Evolutionary conservation across 2,329 filamentous ascomycete species (phyloP).

Genomic region (Exophiala lecanii-corni): DNA sequence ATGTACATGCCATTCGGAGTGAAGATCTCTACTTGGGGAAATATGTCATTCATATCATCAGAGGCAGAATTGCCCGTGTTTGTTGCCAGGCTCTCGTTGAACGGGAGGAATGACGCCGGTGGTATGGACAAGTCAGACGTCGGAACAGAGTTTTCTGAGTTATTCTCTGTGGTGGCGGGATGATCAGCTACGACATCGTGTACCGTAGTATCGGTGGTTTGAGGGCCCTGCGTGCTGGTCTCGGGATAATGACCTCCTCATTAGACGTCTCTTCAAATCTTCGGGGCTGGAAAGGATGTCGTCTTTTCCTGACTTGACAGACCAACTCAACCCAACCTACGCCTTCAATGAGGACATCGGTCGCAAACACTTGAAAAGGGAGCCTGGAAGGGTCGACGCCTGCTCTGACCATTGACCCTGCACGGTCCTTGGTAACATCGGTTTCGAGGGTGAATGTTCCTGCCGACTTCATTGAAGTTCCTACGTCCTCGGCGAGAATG

Average conservation of each 20-base stretch:
- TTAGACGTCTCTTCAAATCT: too few species aligned
- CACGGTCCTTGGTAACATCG: slow-evolving; percentile 76
- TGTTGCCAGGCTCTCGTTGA: background rate
- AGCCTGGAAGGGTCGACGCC: slow-evolving; percentile 50
- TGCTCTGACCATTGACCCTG: slow-evolving; percentile 68
- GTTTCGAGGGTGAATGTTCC: slow-evolving; percentile 70
- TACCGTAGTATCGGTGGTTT: too few species aligned
- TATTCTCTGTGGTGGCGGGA: background rate
- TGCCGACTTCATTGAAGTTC: slow-evolving; percentile 60
- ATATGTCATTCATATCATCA: slow-evolving; percentile 26
- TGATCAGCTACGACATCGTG: too few species aligned
- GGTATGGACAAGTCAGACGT: background rate
- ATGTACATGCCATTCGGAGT: slow-evolving; percentile 80
- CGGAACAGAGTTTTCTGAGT: background rate
- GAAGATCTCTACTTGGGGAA: slow-evolving; percentile 78
- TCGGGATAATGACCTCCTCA: too few species aligned
- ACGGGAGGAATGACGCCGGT: background rate
- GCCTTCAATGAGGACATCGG: slow-evolving; percentile 85
- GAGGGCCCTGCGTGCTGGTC: too few species aligned
- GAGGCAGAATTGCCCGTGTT: background rate
- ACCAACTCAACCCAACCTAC: slow-evolving; percentile 89
- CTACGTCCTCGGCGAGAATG: slow-evolving; percentile 33
- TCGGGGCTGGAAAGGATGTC: too few species aligned
- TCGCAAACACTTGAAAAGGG: slow-evolving; percentile 73
- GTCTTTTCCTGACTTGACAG: slow-evolving; percentile 64